Evolutionary conservation across 176 grass and related monocot genomes (phyloP).

Genomic region (Carex cristatella): DNA sequence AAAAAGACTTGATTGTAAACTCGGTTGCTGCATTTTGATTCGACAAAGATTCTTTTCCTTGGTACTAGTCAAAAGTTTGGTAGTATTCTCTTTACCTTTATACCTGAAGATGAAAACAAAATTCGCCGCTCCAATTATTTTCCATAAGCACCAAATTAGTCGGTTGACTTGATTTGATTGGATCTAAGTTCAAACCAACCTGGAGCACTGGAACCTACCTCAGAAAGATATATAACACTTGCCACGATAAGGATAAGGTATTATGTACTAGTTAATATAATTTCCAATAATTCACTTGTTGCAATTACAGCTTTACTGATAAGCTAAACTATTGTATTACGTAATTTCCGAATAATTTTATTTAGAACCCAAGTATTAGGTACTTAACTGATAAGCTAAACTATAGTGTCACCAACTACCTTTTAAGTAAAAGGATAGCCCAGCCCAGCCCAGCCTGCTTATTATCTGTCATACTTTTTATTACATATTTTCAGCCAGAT

Average conservation of each 20-base stretch:
- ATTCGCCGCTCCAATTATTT: background rate
- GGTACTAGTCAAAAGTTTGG: background rate
- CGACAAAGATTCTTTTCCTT: background rate
- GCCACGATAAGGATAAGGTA: background rate
- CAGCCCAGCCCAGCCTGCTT: background rate
- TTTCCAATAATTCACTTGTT: background rate
- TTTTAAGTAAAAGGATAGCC: background rate
- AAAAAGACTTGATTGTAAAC: too few relatives aligned
- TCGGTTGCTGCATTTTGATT: too few relatives aligned
- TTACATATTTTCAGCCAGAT: background rate
- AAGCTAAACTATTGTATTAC: background rate
- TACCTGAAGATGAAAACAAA: constrained; percentile 1
- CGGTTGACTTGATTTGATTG: constrained; percentile 11
- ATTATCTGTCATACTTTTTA: background rate
- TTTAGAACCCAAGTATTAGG: background rate
- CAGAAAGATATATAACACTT: background rate
- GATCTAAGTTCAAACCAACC: background rate
- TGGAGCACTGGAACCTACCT: background rate
- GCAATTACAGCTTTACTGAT: background rate
- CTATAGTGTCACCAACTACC: background rate
- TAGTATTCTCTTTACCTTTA: background rate
- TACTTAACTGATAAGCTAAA: background rate
- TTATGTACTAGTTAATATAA: background rate
- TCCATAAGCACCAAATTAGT: background rate
- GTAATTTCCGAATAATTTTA: too few relatives aligned